These are phyloP conservation scores for Yamadazyma nakazawae DNA, from an alignment of 805 yeast species.

Conservation along the genomic window DNA sequence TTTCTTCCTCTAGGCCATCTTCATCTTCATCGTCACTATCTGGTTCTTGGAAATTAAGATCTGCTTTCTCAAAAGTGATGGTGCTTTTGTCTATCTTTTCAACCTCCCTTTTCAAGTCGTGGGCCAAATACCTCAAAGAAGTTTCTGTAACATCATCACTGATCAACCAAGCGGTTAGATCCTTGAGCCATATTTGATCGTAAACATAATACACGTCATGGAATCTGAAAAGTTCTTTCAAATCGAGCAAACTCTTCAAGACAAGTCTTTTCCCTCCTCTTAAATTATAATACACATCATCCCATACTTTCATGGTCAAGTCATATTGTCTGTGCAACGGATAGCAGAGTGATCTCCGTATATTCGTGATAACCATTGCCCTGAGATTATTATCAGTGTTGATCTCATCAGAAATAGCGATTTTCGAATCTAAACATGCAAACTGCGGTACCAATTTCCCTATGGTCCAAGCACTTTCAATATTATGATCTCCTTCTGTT, in stretches of 20 bases:
- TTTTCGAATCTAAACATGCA: conserved; percentile 61
- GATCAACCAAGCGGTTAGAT: conserved; percentile 71
- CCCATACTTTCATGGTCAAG: conserved; percentile 62
- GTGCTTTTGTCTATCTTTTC: conserved; percentile 38
- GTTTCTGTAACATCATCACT: conserved; percentile 54
- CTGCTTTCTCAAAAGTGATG: conserved; percentile 54
- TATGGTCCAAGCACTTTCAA: conserved; percentile 92
- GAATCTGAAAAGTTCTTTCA: conserved; percentile 71
- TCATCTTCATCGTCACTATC: conserved; percentile 16
- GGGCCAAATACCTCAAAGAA: conserved; percentile 60
- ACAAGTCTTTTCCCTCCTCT: conserved; percentile 68
- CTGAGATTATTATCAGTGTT: conserved; percentile 38
- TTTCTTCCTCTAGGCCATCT: conserved; percentile 11
- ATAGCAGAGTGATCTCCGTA: conserved; percentile 70
- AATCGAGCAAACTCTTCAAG: conserved; percentile 54
- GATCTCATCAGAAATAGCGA: conserved; percentile 28
- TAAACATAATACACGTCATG: conserved; percentile 86
- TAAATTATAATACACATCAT: conserved; percentile 63
- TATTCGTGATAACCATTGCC: conserved; percentile 56
- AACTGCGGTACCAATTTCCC: conserved; percentile 85
- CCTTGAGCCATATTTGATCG: conserved; percentile 72
- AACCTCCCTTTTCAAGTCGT: conserved; percentile 52
- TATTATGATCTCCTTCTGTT: conserved; percentile 64
- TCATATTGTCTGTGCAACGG: conserved; percentile 77
- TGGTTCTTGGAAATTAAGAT: conserved; percentile 4